Base-by-base conservation (phyloP, 768 basidiomycete species). In the Pulveroboletus sp. region DNA sequence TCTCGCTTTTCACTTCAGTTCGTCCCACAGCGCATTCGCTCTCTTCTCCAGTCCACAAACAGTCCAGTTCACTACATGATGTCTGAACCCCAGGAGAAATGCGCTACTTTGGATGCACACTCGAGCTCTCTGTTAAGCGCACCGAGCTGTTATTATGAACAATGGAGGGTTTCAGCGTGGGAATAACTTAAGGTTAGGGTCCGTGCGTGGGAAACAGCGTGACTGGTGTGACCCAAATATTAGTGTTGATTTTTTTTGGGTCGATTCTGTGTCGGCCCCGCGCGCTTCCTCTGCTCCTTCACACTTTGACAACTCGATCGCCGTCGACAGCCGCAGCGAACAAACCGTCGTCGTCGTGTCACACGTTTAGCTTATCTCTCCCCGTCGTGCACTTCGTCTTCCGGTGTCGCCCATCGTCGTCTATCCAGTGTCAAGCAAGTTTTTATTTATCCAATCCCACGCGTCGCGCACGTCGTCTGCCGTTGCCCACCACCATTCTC, bases 401-500 rank as follows among this genome's bases (percentile, higher is more conserved):
- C 63, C 59, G 63, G 53, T 59, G 53, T 46, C 55, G 41, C 50
- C 51, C 60, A 53, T 59, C 53, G 51, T 56, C 56, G 57, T 54
- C 64, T 46, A 46, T 54, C 42, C 53, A 39, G 46, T 52, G 49
- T 59, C 55, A 49, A 59, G 50, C 61, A 58, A 47, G 43, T 49
- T 40, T 41, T 53, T 66, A 69, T 71, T 69, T 69, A 69, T 65
- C 66, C 56, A 57, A 46, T 73, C 69, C 62, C 73, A 69, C 74
- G 74, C 73, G 73, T 74, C 74, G 72, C 70, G 68, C 73, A 73
- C 73, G 67, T 73, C 72, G 73, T 64, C 63, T 43, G 41, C 51
- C 46, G 40, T 58, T 64, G 52, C 55, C 48, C 47, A 46, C 52
- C 39, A 28, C 56, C 49, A 38, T 35, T 46, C 46, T 50, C 55